These are phyloP conservation scores for Cupressus sempervirens DNA, from an alignment of 75 land plant species.

Conservation along the genomic window DNA sequence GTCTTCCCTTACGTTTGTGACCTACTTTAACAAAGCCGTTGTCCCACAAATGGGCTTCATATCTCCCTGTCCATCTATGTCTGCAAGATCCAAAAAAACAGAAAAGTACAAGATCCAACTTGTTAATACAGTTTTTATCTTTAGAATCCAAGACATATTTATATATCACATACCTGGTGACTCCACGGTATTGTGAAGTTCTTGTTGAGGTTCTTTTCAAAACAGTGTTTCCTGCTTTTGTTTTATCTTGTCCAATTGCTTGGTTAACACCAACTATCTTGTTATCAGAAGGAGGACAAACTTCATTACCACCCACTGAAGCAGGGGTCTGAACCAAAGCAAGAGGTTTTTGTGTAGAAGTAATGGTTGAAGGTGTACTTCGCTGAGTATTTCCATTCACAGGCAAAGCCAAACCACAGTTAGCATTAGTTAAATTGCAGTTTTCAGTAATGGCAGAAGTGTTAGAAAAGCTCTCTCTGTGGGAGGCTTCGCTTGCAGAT, in stretches of 20 bases:
- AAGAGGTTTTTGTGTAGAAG: neutral
- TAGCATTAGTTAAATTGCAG: neutral
- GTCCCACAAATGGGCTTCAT: conserved; percentile 84
- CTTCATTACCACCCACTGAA: neutral
- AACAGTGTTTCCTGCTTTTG: conserved; percentile 28
- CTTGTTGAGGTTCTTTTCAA: conserved; percentile 53
- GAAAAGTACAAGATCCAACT: neutral
- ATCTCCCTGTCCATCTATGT: conserved; percentile 68
- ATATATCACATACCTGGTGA: conserved; percentile 47
- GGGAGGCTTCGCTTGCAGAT: neutral
- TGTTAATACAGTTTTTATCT: neutral
- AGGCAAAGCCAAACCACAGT: neutral
- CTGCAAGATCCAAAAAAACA: too few relatives aligned
- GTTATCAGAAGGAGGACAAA: neutral
- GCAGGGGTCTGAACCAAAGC: neutral
- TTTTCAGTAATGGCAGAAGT: neutral
- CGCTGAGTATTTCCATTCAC: neutral
- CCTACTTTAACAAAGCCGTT: conserved; percentile 63
- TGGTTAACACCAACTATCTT: neutral
- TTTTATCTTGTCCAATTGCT: neutral
- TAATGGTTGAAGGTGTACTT: neutral
- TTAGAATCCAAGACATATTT: too few relatives aligned
- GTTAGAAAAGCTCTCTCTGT: neutral
- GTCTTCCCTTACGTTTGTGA: conserved; percentile 68
- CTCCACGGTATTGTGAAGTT: conserved; percentile 84